Percentiles rank a stretch among this genome's conserved stretches.
Evolutionary conservation across 805 yeast genomes (phyloP).

Genomic region (Starmerella bacillaris): DNA sequence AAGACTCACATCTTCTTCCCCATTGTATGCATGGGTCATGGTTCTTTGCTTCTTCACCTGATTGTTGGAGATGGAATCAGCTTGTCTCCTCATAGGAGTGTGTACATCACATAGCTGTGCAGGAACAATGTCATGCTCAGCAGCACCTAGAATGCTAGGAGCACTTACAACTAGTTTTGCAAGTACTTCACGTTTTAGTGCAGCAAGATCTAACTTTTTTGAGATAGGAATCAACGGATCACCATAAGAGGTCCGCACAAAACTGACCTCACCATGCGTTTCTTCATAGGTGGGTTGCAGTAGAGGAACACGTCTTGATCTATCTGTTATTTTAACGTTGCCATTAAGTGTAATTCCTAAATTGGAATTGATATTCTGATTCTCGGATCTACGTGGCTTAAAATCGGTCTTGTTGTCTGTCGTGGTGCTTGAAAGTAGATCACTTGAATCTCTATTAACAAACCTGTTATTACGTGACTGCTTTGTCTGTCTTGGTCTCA

Average conservation of each 20-base stretch:
- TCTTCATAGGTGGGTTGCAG: neutral
- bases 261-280: neutral
- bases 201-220: neutral
- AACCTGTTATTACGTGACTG: no score
- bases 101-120: neutral
- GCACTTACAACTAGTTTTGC: neutral
- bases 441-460: no score
- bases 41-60: slow-evolving; percentile 10
- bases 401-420: no score
- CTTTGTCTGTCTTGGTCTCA: no score
- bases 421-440: no score
- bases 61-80: slow-evolving; percentile 6
- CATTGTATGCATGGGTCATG: neutral
- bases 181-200: neutral
- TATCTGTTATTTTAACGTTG: no score
- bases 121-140: neutral
- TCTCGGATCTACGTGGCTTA: no score
- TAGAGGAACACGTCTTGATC: no score
- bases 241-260: neutral
- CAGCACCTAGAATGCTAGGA: neutral
- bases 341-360: no score
- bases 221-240: neutral
- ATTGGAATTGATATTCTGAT: no score
- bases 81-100: slow-evolving; percentile 6
- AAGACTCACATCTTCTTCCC: slow-evolving; percentile 12